These are phyloP conservation scores for Schwanniomyces sp. DNA, from an alignment of 805 yeast genomes.

Conservation along the genomic window DNA sequence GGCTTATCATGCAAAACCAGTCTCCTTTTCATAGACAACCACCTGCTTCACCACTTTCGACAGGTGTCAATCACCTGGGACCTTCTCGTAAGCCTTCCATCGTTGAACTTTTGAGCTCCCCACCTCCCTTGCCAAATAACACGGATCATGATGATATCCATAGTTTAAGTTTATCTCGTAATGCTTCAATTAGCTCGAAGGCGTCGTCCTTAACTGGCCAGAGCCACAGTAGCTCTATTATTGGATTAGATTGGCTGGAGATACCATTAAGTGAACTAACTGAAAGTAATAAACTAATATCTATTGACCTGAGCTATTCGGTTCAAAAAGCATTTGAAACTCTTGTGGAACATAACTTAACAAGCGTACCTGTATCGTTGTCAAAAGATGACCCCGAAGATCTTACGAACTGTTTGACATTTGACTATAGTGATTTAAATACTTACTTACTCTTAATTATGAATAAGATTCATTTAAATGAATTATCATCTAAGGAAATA, in stretches of 20 bases:
- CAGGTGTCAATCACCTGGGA: conserved; percentile 8
- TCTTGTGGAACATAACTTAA: conserved; percentile 67
- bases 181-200: conserved; percentile 28
- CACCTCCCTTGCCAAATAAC: conserved; percentile 62
- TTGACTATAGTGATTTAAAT: conserved; percentile 89
- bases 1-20: conserved; percentile 9
- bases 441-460: conserved; percentile 81
- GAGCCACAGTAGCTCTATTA: conserved; percentile 5
- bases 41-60: conserved; percentile 12
- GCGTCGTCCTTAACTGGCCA: conserved; percentile 17
- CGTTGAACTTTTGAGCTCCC: conserved; percentile 72
- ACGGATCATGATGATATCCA: conserved; percentile 35
- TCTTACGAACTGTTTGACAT: conserved; percentile 67
- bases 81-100: conserved; percentile 58
- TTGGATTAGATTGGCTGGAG: conserved; percentile 64
- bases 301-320: conserved; percentile 63
- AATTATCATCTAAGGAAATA: conserved; percentile 29
- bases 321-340: conserved; percentile 89
- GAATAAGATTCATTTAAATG: conserved; percentile 56
- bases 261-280: conserved; percentile 71
- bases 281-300: conserved; percentile 73
- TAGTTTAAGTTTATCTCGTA: conserved; percentile 39
- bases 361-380: conserved; percentile 74
- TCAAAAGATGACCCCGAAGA: conserved; percentile 49
- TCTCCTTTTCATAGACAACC: conserved; percentile 17